Evolutionary conservation across 345 rosid genomes (phyloP), one percentile per base, ranked within the genome.

Genomic region (Carallia brachiata): DNA sequence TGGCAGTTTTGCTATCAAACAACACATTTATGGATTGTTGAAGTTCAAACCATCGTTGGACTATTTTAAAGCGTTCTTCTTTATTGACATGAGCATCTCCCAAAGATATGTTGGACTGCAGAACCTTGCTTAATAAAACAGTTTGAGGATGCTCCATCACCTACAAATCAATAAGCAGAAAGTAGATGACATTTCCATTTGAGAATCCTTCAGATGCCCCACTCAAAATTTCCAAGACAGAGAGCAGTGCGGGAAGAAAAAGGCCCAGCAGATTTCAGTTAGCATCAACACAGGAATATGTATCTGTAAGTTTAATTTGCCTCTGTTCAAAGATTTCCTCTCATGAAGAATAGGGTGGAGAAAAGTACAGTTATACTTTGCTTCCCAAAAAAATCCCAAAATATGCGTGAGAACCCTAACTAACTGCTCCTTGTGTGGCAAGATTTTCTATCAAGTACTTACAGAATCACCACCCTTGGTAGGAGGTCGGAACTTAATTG

Each of bases 131-230:
- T 74, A 95, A 76, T 72, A 87, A 77, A 71, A 87, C 86, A 28
- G 99, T 92, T 75, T 87, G 99, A 67, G 96, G 88, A 79, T 92
- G 96, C 72, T 92, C 98, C 91, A 88, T 92, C 72, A 90, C 91
- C 98, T 93, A 59, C 52, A 81, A 68, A 61, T 61, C 44, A 61
- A 56, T 39, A 17, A 69, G 60, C 63, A 68, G 62, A 72, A 68
- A 39, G 23, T 5, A 64, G 54, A 63, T 55, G 36, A 23, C 4
- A 50, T 50, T 23, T n/a, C 52, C 23, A 7, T 8, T 19, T 48
- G 50, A 48, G 32, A 10, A 44, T 12, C 50, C 57, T 6, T 47
- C 5, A 6, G 3, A 48, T 7, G 23, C n/a, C 15, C 8, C 32
- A 12, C 19, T 13, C 60, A 40, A 19, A 23, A 55, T 7, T 1